Conservation (phyloP, 106 monocot genomes). For the Dioscorea alata region DNA sequence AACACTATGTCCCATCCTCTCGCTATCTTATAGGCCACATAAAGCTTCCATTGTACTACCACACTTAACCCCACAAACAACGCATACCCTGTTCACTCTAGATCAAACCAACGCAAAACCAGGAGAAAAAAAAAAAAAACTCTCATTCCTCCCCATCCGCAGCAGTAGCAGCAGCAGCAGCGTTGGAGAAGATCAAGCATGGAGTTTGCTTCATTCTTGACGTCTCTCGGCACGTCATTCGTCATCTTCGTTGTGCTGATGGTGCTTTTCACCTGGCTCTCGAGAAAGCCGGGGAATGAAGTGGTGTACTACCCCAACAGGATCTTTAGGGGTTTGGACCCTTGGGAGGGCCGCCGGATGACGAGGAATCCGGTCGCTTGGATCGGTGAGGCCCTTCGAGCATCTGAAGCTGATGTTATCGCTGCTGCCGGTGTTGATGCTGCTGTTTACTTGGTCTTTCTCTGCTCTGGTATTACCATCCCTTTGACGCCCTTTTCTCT, state of each 20-base stretch:
- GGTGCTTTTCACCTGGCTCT: slow-evolving; percentile 66
- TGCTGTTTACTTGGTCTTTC: slow-evolving; percentile 82
- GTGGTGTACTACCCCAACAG: slow-evolving; percentile 78
- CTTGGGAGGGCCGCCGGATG: slow-evolving; percentile 26
- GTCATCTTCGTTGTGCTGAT: slow-evolving; percentile 64
- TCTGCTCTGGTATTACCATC: slow-evolving; percentile 45
- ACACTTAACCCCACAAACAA: no score
- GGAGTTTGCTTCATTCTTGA: slow-evolving; percentile 79
- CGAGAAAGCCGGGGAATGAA: slow-evolving; percentile 57
- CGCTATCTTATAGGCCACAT: no score
- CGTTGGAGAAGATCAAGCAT: slow-evolving; percentile 15
- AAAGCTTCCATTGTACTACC: no score
- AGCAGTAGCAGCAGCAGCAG: no score
- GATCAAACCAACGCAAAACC: no score
- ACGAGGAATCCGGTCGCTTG: slow-evolving; percentile 61
- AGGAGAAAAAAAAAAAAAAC: no score
- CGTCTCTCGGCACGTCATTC: slow-evolving; percentile 77
- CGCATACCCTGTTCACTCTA: no score
- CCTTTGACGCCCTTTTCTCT: no score
- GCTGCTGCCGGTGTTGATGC: slow-evolving; percentile 69
- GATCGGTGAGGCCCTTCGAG: slow-evolving; percentile 58
- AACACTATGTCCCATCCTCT: no score
- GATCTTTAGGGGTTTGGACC: slow-evolving; percentile 45
- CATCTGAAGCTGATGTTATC: slow-evolving; percentile 65
- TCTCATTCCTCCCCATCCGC: no score